Evolutionary conservation across 176 grass and related monocot species (phyloP).

Genomic region (Musa itinerans): DNA sequence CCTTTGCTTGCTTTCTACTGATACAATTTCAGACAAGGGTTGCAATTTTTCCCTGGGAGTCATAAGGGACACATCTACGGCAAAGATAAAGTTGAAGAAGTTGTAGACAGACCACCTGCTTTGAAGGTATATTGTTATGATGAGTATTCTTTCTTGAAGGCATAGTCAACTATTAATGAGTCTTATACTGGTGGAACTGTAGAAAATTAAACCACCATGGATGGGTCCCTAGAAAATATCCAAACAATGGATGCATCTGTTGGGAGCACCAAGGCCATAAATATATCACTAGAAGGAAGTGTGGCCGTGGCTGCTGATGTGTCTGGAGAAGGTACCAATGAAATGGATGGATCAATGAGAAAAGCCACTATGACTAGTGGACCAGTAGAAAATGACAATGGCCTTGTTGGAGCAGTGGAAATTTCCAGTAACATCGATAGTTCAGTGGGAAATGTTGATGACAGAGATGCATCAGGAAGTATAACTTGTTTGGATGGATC

Average conservation of each 20-base stretch:
- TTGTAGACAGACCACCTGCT: not conserved
- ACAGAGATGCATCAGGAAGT: not conserved
- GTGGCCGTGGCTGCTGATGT: not conserved
- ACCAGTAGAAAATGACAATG: not conserved
- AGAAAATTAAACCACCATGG: not conserved
- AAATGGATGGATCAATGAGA: not conserved
- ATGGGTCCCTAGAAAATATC: not conserved
- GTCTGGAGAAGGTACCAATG: not conserved
- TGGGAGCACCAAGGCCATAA: not conserved
- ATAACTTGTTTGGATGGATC: not conserved
- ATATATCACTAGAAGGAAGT: not conserved
- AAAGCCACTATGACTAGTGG: not conserved
- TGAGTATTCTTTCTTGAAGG: not conserved
- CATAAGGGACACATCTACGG: not conserved
- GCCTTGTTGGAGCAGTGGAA: not conserved
- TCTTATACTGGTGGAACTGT: not conserved
- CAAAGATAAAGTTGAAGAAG: not conserved
- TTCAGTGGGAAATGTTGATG: not conserved
- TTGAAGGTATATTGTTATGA: not conserved
- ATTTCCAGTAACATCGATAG: not conserved
- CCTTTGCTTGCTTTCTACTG: not conserved
- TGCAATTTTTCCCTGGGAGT: no score
- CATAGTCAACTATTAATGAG: not conserved
- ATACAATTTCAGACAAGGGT: not conserved
- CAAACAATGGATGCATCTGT: not conserved